Conservation (phyloP, 2,329 filamentous ascomycete genomes). For the Neurospora sp. region DNA sequence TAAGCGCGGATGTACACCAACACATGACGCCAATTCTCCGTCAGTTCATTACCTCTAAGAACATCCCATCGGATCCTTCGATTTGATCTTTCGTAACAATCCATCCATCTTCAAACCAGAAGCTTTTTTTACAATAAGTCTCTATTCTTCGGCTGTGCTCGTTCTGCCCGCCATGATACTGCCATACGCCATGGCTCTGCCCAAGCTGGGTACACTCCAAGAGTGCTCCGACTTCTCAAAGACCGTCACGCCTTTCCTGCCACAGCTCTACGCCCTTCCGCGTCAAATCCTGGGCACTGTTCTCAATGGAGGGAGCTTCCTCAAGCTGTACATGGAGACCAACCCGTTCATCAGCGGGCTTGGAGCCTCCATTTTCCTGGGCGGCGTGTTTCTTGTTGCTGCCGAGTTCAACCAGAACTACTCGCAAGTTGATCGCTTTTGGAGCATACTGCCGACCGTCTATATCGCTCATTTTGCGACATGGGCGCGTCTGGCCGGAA, state of each 20-base stretch:
- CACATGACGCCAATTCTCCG: background rate
- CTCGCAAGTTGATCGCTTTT: slow-evolving; percentile 89
- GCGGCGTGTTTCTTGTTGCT: slow-evolving; percentile 59
- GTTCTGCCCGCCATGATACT: background rate
- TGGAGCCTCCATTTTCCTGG: slow-evolving; percentile 61
- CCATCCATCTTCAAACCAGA: background rate
- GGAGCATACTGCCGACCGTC: slow-evolving; percentile 80
- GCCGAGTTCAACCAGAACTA: slow-evolving; percentile 89
- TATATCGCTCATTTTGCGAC: slow-evolving; percentile 76
- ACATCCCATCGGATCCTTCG: background rate
- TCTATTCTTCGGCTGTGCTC: slow-evolving; percentile 27
- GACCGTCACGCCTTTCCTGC: slow-evolving; percentile 65
- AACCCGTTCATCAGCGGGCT: slow-evolving; percentile 76
- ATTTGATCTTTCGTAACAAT: background rate
- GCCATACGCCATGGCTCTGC: slow-evolving; percentile 51
- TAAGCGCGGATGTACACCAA: background rate
- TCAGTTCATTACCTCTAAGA: background rate
- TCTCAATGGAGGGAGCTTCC: slow-evolving; percentile 51
- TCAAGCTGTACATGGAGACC: slow-evolving; percentile 67
- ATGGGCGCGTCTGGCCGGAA: slow-evolving; percentile 69
- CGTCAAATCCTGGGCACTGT: slow-evolving; percentile 46
- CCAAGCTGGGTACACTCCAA: slow-evolving; percentile 55
- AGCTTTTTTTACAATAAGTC: slow-evolving; percentile 24
- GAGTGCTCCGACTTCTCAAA: slow-evolving; percentile 70
- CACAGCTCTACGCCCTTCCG: slow-evolving; percentile 61